Conservation (phyloP, 1,284 basidiomycete species). For the Hymenochaete sp. region DNA sequence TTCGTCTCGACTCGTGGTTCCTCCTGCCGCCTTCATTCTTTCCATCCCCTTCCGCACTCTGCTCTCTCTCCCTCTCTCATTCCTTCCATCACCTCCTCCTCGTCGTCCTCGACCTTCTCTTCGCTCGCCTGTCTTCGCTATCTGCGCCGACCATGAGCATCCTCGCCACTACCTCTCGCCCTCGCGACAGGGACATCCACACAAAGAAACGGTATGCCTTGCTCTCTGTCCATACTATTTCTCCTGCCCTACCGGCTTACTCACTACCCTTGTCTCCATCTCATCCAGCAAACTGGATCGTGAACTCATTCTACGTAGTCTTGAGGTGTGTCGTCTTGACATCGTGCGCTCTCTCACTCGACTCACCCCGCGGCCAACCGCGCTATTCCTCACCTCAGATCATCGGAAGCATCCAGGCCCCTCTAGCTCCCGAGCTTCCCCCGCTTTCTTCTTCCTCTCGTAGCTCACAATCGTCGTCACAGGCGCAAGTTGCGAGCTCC, state of each 20-base stretch:
- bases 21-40: neutral
- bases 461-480: slow-evolving; percentile 25
- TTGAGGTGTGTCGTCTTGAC: neutral
- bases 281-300: too few relatives aligned
- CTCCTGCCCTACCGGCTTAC: neutral
- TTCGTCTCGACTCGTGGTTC: neutral
- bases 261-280: neutral
- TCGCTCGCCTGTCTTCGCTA: neutral
- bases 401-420: slow-evolving; percentile 44
- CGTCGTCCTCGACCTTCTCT: neutral
- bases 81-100: neutral
- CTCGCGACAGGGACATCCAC: neutral
- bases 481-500: slow-evolving; percentile 18
- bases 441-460: slow-evolving; percentile 61
- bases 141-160: neutral
- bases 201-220: too few relatives aligned
- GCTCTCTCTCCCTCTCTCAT: neutral
- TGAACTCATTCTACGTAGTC: neutral
- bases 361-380: neutral
- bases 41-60: neutral
- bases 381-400: slow-evolving; percentile 34
- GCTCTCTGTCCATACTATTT: neutral
- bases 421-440: slow-evolving; percentile 54
- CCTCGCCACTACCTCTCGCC: neutral
- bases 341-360: slow-evolving; percentile 1